Base-by-base conservation (phyloP, 345 rosid genomes). In the Ceriops tagal region DNA sequence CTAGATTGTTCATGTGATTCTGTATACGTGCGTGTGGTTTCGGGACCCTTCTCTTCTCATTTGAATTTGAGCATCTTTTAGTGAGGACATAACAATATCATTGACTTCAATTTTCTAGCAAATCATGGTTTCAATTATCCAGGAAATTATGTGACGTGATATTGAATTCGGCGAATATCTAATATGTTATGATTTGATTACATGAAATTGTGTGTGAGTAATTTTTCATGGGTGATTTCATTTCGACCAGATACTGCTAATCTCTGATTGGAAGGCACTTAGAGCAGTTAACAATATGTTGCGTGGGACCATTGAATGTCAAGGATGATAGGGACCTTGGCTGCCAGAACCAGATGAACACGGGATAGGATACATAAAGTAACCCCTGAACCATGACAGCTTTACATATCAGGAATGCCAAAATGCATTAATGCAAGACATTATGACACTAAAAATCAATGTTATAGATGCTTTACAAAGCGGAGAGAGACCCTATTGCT, bases 271-370 rank as follows among this genome's bases (percentile, higher is more conserved):
- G 62, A 61, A 46, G 66, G 69, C 69, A 67, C 27, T 2, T 16
- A 19, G 53, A 18, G 15, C 51, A 58, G 16, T 13, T 46, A 55
- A 47, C 68, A 64, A 31, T 65, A 22, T 31, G 13, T 51, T 46
- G 51, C 49, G 19, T 26, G 73, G 79, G 82, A 68, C 81, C 77
- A 67, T 55, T 63, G 53, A 39, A n/a, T 6, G 19, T 64, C 26
- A 65, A 47, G 32, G 21, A 16, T 0, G 13, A 43, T 43, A 3
- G 19, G 18, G 56, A 47, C 68, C 35, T 46, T 58, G 43, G 13
- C 21, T 30, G 32, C 62, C 30, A 5, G 70, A 62, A 74, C 30
- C 69, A 9, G 61, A 65, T 65, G 77, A 62, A 62, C 57, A 56
- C 62, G 69, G 70, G 65, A 65, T 10, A 34, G 47, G 39, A 47